phyloP scores from a whole-genome alignment of 768 basidiomycete species.

The Serendipita sp. region DNA sequence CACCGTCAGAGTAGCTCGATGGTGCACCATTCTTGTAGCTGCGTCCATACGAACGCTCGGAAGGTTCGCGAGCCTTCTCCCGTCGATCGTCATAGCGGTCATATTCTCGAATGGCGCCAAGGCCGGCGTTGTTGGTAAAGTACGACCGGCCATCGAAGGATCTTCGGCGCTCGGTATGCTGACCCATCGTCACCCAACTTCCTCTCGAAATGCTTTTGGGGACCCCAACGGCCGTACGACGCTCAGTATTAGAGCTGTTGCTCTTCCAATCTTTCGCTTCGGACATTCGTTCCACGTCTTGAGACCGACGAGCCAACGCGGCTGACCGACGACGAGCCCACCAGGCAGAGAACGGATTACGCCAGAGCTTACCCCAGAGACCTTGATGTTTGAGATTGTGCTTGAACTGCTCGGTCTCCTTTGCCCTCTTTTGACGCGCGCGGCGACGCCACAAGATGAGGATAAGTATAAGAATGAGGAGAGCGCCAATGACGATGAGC shows the following conservation, averaged over 20 bases:
- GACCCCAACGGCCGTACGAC: not conserved
- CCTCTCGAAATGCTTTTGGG: slow-evolving; percentile 1
- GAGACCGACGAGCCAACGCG: not conserved
- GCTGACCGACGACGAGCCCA: slow-evolving; percentile 4
- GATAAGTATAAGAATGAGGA: slow-evolving; percentile 54
- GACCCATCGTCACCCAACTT: slow-evolving; percentile 4
- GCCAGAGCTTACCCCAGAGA: not conserved
- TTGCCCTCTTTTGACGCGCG: slow-evolving; percentile 48
- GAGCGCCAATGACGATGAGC: slow-evolving; percentile 65
- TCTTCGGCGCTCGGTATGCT: not conserved
- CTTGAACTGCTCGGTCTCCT: slow-evolving; percentile 43
- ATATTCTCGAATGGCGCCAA: not conserved
- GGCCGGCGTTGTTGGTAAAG: not conserved
- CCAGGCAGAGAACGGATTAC: slow-evolving; percentile 1
- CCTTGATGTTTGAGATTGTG: slow-evolving; percentile 2
- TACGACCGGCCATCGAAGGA: not conserved
- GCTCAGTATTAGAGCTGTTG: not conserved
- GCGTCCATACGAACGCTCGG: not conserved
- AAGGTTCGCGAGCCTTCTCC: not conserved
- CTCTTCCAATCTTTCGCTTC: slow-evolving; percentile 3
- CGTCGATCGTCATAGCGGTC: not conserved
- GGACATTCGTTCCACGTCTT: slow-evolving; percentile 4
- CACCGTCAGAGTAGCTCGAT: not conserved
- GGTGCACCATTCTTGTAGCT: not conserved
- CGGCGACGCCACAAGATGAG: slow-evolving; percentile 55